Conservation (phyloP, 2,329 filamentous ascomycete genomes). For the Pseudocercospora fuligena region DNA sequence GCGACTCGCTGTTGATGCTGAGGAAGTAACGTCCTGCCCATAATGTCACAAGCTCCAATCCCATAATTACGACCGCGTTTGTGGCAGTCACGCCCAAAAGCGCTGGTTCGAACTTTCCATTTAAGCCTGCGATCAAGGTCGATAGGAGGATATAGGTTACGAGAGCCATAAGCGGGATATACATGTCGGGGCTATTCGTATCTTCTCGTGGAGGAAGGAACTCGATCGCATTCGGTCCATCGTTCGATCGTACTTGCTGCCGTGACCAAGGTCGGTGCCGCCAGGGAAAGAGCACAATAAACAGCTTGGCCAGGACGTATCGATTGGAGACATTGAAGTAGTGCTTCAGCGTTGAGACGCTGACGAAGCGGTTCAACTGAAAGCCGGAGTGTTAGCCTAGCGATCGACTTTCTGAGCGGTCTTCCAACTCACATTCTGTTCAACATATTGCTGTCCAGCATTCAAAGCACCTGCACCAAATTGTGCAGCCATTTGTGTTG, state of each 20-base stretch:
- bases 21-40: slow-evolving; percentile 93
- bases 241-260: slow-evolving; percentile 72
- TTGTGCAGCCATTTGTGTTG: slow-evolving; percentile 92
- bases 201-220: slow-evolving; percentile 94
- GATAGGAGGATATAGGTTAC: slow-evolving; percentile 97
- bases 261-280: slow-evolving; percentile 96
- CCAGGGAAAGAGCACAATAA: slow-evolving; percentile 95
- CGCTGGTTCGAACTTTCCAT: slow-evolving; percentile 92
- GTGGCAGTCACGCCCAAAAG: slow-evolving; percentile 88
- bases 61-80: slow-evolving; percentile 78
- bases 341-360: slow-evolving; percentile 90
- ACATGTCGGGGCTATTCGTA: slow-evolving; percentile 94
- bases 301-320: slow-evolving; percentile 92
- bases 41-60: slow-evolving; percentile 85
- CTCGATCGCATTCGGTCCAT: slow-evolving; percentile 55
- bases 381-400: not conserved
- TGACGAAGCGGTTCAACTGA: slow-evolving; percentile 81
- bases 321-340: slow-evolving; percentile 99
- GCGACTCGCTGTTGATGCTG: slow-evolving; percentile 90
- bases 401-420: not conserved
- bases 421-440: slow-evolving; percentile 72
- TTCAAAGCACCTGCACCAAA: slow-evolving; percentile 90
- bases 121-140: slow-evolving; percentile 84
- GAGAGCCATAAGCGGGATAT: slow-evolving; percentile 97
- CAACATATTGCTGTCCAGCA: slow-evolving; percentile 90